Evolutionary conservation across 1,284 basidiomycete genomes (phyloP).

Genomic region (Pholiota adiposa): DNA sequence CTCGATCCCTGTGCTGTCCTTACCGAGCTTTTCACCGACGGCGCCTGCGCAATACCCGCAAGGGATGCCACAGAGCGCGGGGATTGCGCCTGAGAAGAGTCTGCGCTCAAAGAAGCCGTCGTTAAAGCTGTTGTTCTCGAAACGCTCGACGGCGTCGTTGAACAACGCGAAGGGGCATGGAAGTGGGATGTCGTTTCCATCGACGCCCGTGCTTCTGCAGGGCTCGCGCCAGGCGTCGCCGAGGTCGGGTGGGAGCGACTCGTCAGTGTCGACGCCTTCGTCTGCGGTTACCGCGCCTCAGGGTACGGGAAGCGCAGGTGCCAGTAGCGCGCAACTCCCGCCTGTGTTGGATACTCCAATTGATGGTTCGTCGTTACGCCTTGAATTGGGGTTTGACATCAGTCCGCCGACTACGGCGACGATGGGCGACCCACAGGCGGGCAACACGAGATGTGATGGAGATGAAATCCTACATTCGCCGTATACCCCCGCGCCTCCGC

Average conservation of each 20-base stretch:
- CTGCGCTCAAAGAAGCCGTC: conserved; percentile 57
- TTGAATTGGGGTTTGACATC: conserved; percentile 40
- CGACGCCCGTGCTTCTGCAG: conserved; percentile 22
- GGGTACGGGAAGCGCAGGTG: not conserved
- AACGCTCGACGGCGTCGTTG: conserved; percentile 47
- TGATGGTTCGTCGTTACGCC: conserved; percentile 46
- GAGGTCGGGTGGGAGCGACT: conserved; percentile 44
- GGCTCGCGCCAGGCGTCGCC: conserved; percentile 31
- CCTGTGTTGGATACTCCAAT: conserved; percentile 56
- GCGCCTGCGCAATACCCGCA: conserved; percentile 5
- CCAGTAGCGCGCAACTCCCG: conserved; percentile 37
- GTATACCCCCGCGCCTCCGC: not conserved
- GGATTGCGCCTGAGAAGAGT: conserved; percentile 2
- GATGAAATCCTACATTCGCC: not conserved
- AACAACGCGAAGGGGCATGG: conserved; percentile 19
- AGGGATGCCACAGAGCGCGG: conserved; percentile 9
- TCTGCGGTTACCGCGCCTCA: conserved; percentile 48
- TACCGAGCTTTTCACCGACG: conserved; percentile 38
- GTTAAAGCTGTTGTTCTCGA: conserved; percentile 55
- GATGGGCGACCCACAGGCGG: not conserved
- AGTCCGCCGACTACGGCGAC: conserved; percentile 28
- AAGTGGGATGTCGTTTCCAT: conserved; percentile 30
- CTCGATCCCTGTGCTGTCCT: conserved; percentile 47
- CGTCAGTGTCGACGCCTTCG: conserved; percentile 48
- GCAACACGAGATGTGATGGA: not conserved